These are phyloP conservation scores for Phytomonas sp. DNA, from an alignment of 208 protist genomes.

Conservation along the genomic window DNA sequence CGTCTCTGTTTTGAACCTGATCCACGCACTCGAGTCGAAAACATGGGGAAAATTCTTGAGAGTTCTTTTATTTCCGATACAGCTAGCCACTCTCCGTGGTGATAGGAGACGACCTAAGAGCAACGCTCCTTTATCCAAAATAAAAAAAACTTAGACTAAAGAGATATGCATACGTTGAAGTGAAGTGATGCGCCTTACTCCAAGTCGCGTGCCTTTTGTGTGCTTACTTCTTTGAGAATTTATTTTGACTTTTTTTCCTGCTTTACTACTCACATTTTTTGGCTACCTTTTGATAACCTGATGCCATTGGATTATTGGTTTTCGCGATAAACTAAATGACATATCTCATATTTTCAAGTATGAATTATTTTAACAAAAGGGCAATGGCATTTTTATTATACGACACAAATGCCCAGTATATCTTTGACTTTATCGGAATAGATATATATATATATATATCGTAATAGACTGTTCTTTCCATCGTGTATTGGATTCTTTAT, in stretches of 20 bases:
- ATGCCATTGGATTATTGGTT: neutral
- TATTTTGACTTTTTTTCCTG: neutral
- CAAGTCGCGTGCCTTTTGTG: neutral
- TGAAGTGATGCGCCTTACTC: neutral
- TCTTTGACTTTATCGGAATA: neutral
- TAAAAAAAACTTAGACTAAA: neutral
- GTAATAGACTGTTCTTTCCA: neutral
- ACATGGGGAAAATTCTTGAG: neutral
- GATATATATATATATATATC: neutral
- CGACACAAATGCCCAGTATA: neutral
- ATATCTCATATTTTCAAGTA: neutral
- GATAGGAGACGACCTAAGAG: neutral
- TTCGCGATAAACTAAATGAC: neutral
- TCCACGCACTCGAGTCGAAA: slow-evolving; percentile 9
- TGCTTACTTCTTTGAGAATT: neutral
- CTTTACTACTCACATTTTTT: neutral
- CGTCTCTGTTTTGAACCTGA: slow-evolving; percentile 19
- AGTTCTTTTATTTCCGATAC: slow-evolving; percentile 11
- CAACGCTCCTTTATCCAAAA: neutral
- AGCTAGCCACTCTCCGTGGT: neutral
- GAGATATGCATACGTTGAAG: neutral
- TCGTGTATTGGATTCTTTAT: neutral
- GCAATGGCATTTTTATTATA: neutral
- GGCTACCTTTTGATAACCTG: neutral
- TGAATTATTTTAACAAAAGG: neutral